Conservation (phyloP, 2,329 filamentous ascomycete genomes). For the Cladophialophora immunda region DNA sequence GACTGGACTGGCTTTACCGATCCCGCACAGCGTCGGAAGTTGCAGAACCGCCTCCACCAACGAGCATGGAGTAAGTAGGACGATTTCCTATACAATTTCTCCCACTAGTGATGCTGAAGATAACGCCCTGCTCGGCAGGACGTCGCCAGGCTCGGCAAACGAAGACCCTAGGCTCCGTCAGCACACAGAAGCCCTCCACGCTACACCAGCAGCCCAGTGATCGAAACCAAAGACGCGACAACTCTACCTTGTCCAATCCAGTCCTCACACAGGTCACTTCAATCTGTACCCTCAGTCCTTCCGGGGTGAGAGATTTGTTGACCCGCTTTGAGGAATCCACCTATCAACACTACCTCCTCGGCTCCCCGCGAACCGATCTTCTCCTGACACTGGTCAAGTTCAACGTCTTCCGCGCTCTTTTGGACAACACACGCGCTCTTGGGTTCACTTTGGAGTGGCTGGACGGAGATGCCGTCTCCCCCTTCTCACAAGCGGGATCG, state of each 20-base stretch:
- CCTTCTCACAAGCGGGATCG: conserved; percentile 1
- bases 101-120: too few relatives aligned
- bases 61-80: conserved; percentile 36
- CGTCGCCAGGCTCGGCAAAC: conserved; percentile 6
- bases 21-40: conserved; percentile 31
- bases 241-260: too few relatives aligned
- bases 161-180: too few relatives aligned
- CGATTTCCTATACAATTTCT: background rate
- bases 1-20: conserved; percentile 36
- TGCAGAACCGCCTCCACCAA: conserved; percentile 41
- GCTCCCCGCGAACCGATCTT: conserved; percentile 11
- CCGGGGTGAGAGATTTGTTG: background rate
- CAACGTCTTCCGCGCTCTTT: conserved; percentile 11
- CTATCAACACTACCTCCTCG: background rate
- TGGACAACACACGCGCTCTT: conserved; percentile 1
- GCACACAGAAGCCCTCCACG: too few relatives aligned
- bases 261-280: background rate
- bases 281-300: background rate
- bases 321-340: background rate
- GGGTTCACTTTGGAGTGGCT: conserved; percentile 10
- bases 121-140: too few relatives aligned
- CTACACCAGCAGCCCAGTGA: too few relatives aligned
- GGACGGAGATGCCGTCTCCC: background rate
- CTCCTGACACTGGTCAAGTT: conserved; percentile 14
- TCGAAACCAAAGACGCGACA: too few relatives aligned